Evolutionary conservation across 306 rosid genomes (phyloP).

Genomic region (Crotalaria pallida): DNA sequence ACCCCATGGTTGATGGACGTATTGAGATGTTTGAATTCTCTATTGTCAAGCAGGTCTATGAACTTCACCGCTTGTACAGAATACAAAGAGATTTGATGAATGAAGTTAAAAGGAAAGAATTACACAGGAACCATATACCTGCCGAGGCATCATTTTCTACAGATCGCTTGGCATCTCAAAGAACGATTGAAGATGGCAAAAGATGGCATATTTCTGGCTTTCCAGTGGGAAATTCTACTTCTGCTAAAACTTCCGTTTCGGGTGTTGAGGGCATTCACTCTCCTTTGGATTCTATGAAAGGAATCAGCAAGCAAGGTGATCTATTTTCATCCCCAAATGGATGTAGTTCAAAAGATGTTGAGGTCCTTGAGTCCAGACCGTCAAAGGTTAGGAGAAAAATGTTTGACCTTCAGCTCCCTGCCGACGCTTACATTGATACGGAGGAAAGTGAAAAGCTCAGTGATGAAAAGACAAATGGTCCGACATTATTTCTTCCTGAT

Average conservation of each 20-base stretch:
- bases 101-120: slow-evolving; percentile 58
- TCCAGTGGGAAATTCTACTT: slow-evolving; percentile 45
- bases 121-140: slow-evolving; percentile 43
- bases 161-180: slow-evolving; percentile 61
- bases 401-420: slow-evolving; percentile 92
- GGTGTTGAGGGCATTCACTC: slow-evolving; percentile 66
- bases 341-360: slow-evolving; percentile 52
- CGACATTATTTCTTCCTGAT: slow-evolving; percentile 36
- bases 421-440: slow-evolving; percentile 67
- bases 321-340: slow-evolving; percentile 57
- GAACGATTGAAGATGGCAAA: slow-evolving; percentile 49
- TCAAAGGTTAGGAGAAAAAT: slow-evolving; percentile 66
- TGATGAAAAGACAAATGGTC: slow-evolving; percentile 45
- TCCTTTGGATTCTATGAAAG: slow-evolving; percentile 50
- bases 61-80: slow-evolving; percentile 85
- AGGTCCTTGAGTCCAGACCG: slow-evolving; percentile 72
- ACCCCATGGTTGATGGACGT: slow-evolving; percentile 14
- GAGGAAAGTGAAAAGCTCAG: slow-evolving; percentile 80
- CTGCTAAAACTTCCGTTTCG: slow-evolving; percentile 44
- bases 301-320: slow-evolving; percentile 38
- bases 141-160: slow-evolving; percentile 57
- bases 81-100: slow-evolving; percentile 89
- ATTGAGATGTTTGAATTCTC: slow-evolving; percentile 16
- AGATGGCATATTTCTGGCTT: slow-evolving; percentile 54
- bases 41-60: slow-evolving; percentile 58